phyloP scores from a whole-genome alignment of 805 yeast genomes.

The Komagataella pseudopastoris region DNA sequence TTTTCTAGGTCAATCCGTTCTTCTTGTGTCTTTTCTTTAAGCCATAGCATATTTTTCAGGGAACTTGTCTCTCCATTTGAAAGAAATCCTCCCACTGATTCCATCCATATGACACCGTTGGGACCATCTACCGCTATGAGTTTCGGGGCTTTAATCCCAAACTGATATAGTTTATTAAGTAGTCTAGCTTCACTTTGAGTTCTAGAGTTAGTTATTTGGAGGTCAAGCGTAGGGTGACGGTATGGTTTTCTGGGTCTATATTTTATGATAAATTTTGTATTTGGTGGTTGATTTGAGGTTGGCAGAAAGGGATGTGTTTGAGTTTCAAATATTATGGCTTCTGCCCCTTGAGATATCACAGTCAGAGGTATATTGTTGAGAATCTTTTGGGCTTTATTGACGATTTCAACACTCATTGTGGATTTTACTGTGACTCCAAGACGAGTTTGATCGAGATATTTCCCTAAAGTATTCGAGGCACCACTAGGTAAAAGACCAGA shows the following conservation, averaged over 20 bases:
- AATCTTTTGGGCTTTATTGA: constrained; percentile 26
- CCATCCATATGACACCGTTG: constrained; percentile 86
- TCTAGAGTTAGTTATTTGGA: constrained; percentile 60
- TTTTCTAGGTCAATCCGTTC: neutral
- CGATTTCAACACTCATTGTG: constrained; percentile 40
- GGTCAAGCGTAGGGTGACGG: constrained; percentile 75
- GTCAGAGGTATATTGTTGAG: constrained; percentile 36
- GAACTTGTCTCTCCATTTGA: constrained; percentile 43
- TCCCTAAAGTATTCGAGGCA: neutral
- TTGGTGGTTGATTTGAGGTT: constrained; percentile 9
- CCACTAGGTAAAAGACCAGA: neutral
- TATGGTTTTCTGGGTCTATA: constrained; percentile 86
- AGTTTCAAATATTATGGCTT: constrained; percentile 64
- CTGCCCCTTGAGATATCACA: constrained; percentile 80
- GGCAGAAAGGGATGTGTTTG: constrained; percentile 54
- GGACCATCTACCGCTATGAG: constrained; percentile 64
- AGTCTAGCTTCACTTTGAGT: constrained; percentile 79
- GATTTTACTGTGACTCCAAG: neutral
- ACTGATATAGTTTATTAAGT: constrained; percentile 35
- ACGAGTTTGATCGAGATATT: neutral
- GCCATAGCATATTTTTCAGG: constrained; percentile 66
- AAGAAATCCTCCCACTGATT: constrained; percentile 45
- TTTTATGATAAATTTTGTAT: constrained; percentile 48
- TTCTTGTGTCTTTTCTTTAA: constrained; percentile 24
- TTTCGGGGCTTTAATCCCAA: constrained; percentile 60